Evolutionary conservation across 192 early-diverging fungal species (phyloP).

Genomic region (Coemansia aciculifera): DNA sequence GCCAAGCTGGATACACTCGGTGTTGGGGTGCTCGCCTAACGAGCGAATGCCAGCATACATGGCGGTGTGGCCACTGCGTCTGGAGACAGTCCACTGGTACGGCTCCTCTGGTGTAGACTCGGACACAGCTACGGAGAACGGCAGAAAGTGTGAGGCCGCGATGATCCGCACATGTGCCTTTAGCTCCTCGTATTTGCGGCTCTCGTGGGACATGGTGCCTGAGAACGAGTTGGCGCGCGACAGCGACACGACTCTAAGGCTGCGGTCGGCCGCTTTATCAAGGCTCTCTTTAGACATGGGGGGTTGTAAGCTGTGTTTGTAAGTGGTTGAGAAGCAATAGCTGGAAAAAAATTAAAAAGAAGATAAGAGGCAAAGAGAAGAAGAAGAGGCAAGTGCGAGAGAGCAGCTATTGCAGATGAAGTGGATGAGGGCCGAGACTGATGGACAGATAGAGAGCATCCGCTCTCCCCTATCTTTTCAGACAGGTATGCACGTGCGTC

Average conservation of each 20-base stretch:
- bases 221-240: conserved; percentile 41
- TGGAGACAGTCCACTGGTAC: conserved; percentile 57
- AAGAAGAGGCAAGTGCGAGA: neutral
- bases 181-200: conserved; percentile 27
- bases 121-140: conserved; percentile 41
- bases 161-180: conserved; percentile 44
- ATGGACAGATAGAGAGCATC: neutral
- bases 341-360: conserved; percentile 10
- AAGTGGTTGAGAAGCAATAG: neutral
- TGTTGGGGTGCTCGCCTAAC: conserved; percentile 55
- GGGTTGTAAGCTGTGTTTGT: conserved; percentile 7
- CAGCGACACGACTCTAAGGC: conserved; percentile 36
- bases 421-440: neutral
- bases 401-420: neutral
- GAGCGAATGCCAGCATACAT: conserved; percentile 83
- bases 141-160: conserved; percentile 55
- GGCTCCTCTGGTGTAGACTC: conserved; percentile 43
- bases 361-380: neutral
- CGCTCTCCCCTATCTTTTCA: neutral
- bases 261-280: conserved; percentile 42
- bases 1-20: conserved; percentile 73
- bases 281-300: conserved; percentile 29
- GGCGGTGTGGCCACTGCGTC: conserved; percentile 81
- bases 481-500: neutral
- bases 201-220: conserved; percentile 20